Evolutionary conservation across 2,329 filamentous ascomycete genomes (phyloP), one percentile per base, ranked within the genome.

Genomic region (Fusarium paranaense): DNA sequence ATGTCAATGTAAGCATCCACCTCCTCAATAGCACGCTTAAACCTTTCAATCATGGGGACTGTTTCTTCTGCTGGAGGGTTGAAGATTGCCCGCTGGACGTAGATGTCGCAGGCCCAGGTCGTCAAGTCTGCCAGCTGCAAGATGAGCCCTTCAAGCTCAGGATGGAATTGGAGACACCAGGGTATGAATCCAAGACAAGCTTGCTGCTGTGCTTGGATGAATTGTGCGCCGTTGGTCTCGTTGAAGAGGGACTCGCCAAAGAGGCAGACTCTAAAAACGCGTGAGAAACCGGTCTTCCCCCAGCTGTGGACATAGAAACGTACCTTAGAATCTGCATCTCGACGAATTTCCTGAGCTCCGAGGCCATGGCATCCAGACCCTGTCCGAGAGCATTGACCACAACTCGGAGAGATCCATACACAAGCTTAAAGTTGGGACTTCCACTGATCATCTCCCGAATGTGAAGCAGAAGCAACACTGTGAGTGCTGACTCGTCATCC

Each of bases 391-490:
- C 45, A 30, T 77, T 77, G 0, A 76, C 67, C 0, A 76, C 74
- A 1, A 73, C 71, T 1, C 75, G 45, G 0, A 76, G 5, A 0
- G 75, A 76, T 0, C 75, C 75, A 20, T 76, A 76, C 0, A 77
- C 67, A 1, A 76, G 70, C 5, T 64, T 64, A 3, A 76, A 76
- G 10, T 76, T 76, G n/a, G 76, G 74, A 2, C 75, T 74, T 0
- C 75, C 75, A 6, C 74, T 76, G 1, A 76, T 77, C 72, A 76
- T 76, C 42, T 76, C 75, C 2, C 75, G 62, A 10, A 76, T 73
- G 16, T 76, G 75, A 1, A 76, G n/a, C 0, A 76, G 18, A 2
- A 76, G 66, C 14, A 76, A 32, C 1, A 73, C 72, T 1, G 75
- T 77, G 0, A 76, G 73, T 5, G 75, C 75, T 0, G 75, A 77